Evolutionary conservation across 1,139 yeast genomes (phyloP).

Genomic region (Lodderomyces orthopsilosis): DNA sequence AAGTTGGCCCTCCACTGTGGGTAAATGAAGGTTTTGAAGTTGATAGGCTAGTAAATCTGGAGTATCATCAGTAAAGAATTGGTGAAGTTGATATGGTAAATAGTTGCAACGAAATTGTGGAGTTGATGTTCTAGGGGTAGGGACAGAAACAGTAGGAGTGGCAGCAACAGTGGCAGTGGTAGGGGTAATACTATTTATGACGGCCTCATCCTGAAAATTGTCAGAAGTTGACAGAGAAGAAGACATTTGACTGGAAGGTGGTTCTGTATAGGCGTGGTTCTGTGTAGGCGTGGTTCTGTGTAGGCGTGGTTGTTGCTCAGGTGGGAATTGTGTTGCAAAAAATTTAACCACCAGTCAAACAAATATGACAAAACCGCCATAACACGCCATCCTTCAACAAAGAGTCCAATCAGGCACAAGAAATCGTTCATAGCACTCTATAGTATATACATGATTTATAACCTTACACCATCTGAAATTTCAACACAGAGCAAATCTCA

Average conservation of each 20-base stretch:
- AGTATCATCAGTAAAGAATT: neutral
- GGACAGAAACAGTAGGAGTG: neutral
- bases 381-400: too few relatives aligned
- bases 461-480: too few relatives aligned
- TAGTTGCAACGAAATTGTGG: neutral
- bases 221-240: neutral
- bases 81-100: neutral
- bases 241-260: too few relatives aligned
- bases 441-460: too few relatives aligned
- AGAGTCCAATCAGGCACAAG: too few relatives aligned
- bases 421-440: too few relatives aligned
- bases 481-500: neutral
- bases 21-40: neutral
- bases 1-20: neutral
- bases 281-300: neutral
- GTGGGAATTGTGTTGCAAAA: slow-evolving; percentile 1
- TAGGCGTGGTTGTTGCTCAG: neutral
- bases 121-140: neutral
- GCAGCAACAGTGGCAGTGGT: neutral
- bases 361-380: too few relatives aligned
- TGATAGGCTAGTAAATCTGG: neutral
- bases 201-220: neutral
- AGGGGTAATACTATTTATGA: neutral
- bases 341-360: neutral
- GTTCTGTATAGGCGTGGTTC: neutral